phyloP scores from a whole-genome alignment of 352 stramenopile genomes.

The Hyaloperonospora brassicae region DNA sequence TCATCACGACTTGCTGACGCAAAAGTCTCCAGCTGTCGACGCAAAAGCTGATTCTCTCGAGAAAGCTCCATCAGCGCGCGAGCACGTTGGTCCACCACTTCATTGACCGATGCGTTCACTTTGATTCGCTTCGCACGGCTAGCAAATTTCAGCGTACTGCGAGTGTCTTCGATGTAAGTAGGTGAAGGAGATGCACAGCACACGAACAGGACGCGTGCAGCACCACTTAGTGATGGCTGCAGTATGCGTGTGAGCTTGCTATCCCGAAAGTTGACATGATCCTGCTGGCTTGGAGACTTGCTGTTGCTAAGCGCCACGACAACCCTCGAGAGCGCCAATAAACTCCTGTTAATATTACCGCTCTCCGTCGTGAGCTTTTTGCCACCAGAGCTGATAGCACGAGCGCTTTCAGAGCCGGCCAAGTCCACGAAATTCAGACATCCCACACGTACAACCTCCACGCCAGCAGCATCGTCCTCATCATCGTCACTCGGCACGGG shows the following conservation, averaged over 20 bases:
- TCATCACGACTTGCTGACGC: slow-evolving; percentile 28
- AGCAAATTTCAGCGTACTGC: slow-evolving; percentile 89
- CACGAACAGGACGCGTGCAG: slow-evolving; percentile 78
- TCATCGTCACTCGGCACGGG: slow-evolving; percentile 7
- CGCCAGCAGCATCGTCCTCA: background rate
- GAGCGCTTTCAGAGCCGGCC: slow-evolving; percentile 89
- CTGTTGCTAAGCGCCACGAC: slow-evolving; percentile 88
- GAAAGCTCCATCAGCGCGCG: slow-evolving; percentile 30
- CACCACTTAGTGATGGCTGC: slow-evolving; percentile 79
- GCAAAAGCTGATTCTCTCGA: slow-evolving; percentile 37
- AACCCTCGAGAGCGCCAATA: slow-evolving; percentile 78
- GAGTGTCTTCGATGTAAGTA: slow-evolving; percentile 77
- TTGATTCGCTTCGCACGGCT: slow-evolving; percentile 83
- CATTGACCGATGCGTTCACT: slow-evolving; percentile 34
- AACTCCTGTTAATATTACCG: slow-evolving; percentile 56
- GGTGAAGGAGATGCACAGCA: slow-evolving; percentile 73
- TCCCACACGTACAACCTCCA: slow-evolving; percentile 27
- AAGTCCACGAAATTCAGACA: slow-evolving; percentile 90
- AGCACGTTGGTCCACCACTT: slow-evolving; percentile 32
- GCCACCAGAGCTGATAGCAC: slow-evolving; percentile 54
- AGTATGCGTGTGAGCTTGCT: slow-evolving; percentile 91
- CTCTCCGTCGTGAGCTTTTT: slow-evolving; percentile 43
- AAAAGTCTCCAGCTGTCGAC: slow-evolving; percentile 31
- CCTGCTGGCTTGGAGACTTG: slow-evolving; percentile 22
- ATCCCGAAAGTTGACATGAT: slow-evolving; percentile 89